These are phyloP conservation scores for Cornus kousa DNA, from an alignment of 148 eudicot genomes.

Conservation along the genomic window DNA sequence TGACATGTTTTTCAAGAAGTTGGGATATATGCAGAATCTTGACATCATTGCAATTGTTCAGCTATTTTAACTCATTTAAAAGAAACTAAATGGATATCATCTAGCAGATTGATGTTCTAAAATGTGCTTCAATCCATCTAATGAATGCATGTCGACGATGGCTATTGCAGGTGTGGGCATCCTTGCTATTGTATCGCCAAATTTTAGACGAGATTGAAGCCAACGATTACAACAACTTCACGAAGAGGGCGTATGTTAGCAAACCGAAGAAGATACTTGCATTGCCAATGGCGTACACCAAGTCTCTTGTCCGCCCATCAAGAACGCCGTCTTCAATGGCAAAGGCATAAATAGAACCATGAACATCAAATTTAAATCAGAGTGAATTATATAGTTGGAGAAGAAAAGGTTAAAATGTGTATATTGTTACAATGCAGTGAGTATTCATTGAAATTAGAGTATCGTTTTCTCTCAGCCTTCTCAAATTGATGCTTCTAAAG, in stretches of 20 bases:
- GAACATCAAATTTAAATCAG: not conserved
- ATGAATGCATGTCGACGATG: not conserved
- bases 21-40: not conserved
- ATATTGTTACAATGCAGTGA: not conserved
- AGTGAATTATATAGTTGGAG: not conserved
- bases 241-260: slow-evolving; percentile 84
- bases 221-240: slow-evolving; percentile 91
- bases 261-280: slow-evolving; percentile 82
- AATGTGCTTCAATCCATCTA: not conserved
- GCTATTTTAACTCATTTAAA: not conserved
- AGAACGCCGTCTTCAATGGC: slow-evolving; percentile 31
- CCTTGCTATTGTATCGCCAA: slow-evolving; percentile 75
- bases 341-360: slow-evolving; percentile 34
- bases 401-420: not conserved
- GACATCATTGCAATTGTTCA: not conserved
- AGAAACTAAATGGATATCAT: not conserved
- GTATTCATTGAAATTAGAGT: not conserved
- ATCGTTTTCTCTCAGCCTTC: not conserved
- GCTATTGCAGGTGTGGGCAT: slow-evolving; percentile 84
- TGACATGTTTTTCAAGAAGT: not conserved
- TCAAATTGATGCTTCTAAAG: too few species aligned
- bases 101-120: not conserved
- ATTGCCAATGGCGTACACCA: slow-evolving; percentile 76
- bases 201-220: slow-evolving; percentile 95
- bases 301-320: slow-evolving; percentile 60